Conservation (phyloP, 2,329 filamentous ascomycete species). For the Pseudogymnoascus verrucosus region DNA sequence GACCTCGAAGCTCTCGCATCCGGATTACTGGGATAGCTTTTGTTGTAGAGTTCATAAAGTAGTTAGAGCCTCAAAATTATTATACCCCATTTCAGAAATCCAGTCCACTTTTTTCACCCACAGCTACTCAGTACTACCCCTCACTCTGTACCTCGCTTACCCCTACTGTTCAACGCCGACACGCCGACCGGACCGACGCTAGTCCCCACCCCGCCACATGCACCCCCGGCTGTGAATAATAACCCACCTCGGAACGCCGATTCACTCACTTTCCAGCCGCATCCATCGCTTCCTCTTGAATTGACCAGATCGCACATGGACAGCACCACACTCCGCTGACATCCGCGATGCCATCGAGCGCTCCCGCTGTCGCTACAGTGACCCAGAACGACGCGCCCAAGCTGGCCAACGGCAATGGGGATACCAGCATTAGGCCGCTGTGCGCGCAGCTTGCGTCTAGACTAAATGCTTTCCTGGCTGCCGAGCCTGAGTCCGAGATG, state of each 20-base stretch:
- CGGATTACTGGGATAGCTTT: conserved; percentile 51
- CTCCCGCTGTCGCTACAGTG: conserved; percentile 1
- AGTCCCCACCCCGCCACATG: conserved; percentile 4
- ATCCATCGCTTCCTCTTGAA: not conserved
- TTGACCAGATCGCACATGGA: not conserved
- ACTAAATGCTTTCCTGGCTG: conserved; percentile 25
- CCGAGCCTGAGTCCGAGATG: conserved; percentile 18
- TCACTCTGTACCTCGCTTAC: conserved; percentile 7
- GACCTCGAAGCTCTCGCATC: conserved; percentile 71
- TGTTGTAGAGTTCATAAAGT: conserved; percentile 5
- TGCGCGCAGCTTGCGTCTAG: conserved; percentile 20
- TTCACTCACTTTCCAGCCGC: not conserved
- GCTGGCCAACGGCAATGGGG: conserved; percentile 6
- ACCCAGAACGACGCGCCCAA: not conserved
- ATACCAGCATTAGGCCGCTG: conserved; percentile 19
- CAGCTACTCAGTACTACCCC: not conserved
- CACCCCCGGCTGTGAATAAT: conserved; percentile 2
- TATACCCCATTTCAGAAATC: conserved; percentile 3
- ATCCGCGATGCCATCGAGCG: conserved; percentile 8
- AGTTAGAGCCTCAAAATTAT: conserved; percentile 4
- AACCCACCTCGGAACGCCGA: not conserved
- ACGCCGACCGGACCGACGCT: not conserved
- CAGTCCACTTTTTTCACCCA: not conserved
- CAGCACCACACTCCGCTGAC: not conserved
- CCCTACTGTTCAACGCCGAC: not conserved